Evolutionary conservation across 164 flowering plant species (phyloP).

Genomic region (Annona cherimola): DNA sequence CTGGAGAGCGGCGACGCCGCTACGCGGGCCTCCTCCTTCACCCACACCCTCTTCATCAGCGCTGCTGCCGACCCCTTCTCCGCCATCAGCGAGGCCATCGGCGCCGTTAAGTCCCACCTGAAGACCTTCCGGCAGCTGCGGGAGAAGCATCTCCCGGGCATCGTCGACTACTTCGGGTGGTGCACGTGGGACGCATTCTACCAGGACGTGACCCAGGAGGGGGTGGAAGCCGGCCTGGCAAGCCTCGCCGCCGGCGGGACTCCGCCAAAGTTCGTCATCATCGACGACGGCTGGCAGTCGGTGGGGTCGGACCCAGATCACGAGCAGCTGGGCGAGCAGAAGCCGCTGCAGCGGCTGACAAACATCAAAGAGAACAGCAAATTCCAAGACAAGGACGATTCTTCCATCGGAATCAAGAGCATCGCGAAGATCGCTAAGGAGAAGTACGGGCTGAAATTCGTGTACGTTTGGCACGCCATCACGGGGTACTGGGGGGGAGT

Average conservation of each 20-base stretch:
- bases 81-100: slow-evolving; percentile 55
- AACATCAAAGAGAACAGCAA: slow-evolving; percentile 78
- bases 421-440: slow-evolving; percentile 69
- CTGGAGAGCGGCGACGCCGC: slow-evolving; percentile 80
- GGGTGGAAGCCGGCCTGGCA: slow-evolving; percentile 68
- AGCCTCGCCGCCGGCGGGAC: slow-evolving; percentile 60
- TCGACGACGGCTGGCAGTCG: slow-evolving; percentile 97
- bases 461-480: slow-evolving; percentile 95
- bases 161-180: slow-evolving; percentile 91
- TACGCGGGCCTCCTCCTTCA: slow-evolving; percentile 52
- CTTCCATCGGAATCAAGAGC: slow-evolving; percentile 55
- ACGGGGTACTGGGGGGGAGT: slow-evolving; percentile 99
- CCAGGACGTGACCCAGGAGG: slow-evolving; percentile 86
- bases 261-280: slow-evolving; percentile 86
- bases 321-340: neutral
- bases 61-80: slow-evolving; percentile 73
- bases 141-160: slow-evolving; percentile 80
- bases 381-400: slow-evolving; percentile 61
- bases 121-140: slow-evolving; percentile 63
- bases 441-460: slow-evolving; percentile 74
- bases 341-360: slow-evolving; percentile 50
- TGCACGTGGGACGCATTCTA: slow-evolving; percentile 99
- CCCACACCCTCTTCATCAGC: slow-evolving; percentile 52
- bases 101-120: slow-evolving; percentile 56
- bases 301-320: slow-evolving; percentile 40